Percentiles rank a stretch among this genome's conserved stretches.
Evolutionary conservation across 2,329 filamentous ascomycete species (phyloP).

Genomic region (Exophiala lecanii-corni): DNA sequence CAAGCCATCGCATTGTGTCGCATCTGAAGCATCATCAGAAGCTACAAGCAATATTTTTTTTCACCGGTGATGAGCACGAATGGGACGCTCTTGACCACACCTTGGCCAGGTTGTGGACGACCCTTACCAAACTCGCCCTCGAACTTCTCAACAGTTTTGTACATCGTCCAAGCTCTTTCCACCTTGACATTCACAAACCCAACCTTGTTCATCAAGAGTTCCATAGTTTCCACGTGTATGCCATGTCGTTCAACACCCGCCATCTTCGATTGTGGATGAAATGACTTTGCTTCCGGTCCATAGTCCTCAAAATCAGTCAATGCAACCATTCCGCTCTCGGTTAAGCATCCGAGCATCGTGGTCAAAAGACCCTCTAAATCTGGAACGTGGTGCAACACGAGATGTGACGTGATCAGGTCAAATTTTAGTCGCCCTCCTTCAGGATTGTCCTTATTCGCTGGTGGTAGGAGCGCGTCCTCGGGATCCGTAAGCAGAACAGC

Average conservation of each 20-base stretch:
- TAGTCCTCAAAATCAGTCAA: conserved; percentile 57
- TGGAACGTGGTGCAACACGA: conserved; percentile 54
- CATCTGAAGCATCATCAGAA: too few relatives aligned
- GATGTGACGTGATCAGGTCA: conserved; percentile 50
- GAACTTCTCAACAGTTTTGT: conserved; percentile 48
- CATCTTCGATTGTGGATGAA: conserved; percentile 51
- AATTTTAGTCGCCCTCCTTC: conserved; percentile 37
- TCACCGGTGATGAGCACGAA: conserved; percentile 40
- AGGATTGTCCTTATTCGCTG: conserved; percentile 29
- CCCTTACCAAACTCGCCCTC: conserved; percentile 33
- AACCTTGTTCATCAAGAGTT: conserved; percentile 40
- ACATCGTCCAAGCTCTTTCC: conserved; percentile 45
- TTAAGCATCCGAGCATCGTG: conserved; percentile 46
- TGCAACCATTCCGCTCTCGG: conserved; percentile 45
- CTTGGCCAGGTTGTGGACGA: conserved; percentile 13
- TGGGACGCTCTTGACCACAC: conserved; percentile 38
- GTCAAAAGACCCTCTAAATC: conserved; percentile 40
- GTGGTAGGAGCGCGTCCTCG: conserved; percentile 42
- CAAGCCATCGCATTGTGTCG: too few relatives aligned
- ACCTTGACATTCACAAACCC: conserved; percentile 49
- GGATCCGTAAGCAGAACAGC: conserved; percentile 47
- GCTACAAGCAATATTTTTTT: conserved; percentile 18
- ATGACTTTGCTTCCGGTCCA: conserved; percentile 47
- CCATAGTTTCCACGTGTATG: conserved; percentile 40
- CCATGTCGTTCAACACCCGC: conserved; percentile 53